Evolutionary conservation across 1,139 yeast genomes (phyloP).

Genomic region (Scheffersomyces illinoinensis): DNA sequence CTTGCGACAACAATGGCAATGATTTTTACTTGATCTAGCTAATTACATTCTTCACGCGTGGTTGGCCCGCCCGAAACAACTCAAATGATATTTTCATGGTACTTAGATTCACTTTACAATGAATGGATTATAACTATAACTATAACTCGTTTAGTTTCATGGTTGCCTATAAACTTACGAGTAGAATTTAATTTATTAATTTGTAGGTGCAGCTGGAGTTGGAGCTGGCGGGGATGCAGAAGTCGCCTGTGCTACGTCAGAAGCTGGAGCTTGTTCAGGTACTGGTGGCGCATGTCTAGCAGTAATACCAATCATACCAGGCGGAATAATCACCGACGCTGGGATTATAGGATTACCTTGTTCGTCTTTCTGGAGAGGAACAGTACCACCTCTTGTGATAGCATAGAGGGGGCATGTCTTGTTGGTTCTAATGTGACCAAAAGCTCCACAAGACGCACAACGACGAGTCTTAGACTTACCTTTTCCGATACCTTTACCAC

Average conservation of each 20-base stretch:
- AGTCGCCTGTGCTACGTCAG: not conserved
- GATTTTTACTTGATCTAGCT: not conserved
- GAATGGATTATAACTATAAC: not conserved
- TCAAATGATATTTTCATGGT: no score
- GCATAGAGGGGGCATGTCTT: slow-evolving; percentile 82
- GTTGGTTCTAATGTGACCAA: slow-evolving; percentile 92
- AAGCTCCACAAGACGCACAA: slow-evolving; percentile 93
- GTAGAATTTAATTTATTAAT: not conserved
- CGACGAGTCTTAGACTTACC: slow-evolving; percentile 80
- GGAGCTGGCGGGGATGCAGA: not conserved
- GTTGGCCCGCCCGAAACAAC: not conserved
- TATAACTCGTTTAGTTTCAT: not conserved
- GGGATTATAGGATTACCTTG: not conserved
- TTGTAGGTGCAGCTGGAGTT: not conserved
- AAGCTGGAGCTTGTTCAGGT: not conserved
- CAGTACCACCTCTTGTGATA: slow-evolving; percentile 32
- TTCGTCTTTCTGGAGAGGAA: not conserved
- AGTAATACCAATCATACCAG: not conserved
- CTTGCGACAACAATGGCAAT: not conserved
- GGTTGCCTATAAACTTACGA: not conserved
- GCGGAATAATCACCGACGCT: not conserved
- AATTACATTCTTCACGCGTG: not conserved
- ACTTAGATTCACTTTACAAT: no score
- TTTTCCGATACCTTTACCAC: slow-evolving; percentile 69
- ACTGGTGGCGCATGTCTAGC: not conserved